phyloP scores from a whole-genome alignment of 345 rosid species.

The Erysimum cheiranthoides region DNA sequence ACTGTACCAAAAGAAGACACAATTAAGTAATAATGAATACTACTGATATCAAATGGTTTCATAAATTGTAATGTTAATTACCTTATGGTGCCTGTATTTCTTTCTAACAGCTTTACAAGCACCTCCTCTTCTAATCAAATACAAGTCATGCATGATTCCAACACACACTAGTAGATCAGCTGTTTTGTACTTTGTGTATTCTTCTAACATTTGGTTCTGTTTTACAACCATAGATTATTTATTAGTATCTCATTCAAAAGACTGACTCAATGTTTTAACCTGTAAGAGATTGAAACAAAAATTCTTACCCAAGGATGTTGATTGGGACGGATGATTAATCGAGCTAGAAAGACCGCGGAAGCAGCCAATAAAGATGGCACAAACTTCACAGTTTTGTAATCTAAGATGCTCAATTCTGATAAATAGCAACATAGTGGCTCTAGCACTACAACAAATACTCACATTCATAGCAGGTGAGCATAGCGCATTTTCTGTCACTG shows the following conservation, averaged over 20 bases:
- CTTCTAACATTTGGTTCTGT: constrained; percentile 54
- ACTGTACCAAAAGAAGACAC: constrained; percentile 50
- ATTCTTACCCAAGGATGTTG: constrained; percentile 75
- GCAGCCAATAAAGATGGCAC: constrained; percentile 82
- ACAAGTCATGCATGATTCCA: constrained; percentile 36
- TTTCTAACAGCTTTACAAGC: constrained; percentile 65
- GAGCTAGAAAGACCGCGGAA: constrained; percentile 67
- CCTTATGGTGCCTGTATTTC: constrained; percentile 81
- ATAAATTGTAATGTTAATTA: constrained; percentile 15
- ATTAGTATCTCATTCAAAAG: background rate
- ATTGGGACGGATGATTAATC: constrained; percentile 62
- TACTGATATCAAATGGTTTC: background rate
- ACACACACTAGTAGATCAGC: constrained; percentile 47
- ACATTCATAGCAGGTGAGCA: too few species aligned
- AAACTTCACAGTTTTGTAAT: constrained; percentile 65
- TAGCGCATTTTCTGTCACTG: too few species aligned
- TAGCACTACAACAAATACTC: constrained; percentile 5
- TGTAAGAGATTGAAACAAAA: too few species aligned
- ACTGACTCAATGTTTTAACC: background rate
- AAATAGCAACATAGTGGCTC: constrained; percentile 79
- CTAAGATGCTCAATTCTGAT: constrained; percentile 75
- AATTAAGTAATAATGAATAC: background rate
- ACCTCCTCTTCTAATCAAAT: constrained; percentile 42
- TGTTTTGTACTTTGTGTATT: constrained; percentile 56
- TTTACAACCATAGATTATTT: background rate